Evolutionary conservation across 768 basidiomycete species (phyloP), one percentile per base, ranked within the genome.

Genomic region (Auricularia sp.): DNA sequence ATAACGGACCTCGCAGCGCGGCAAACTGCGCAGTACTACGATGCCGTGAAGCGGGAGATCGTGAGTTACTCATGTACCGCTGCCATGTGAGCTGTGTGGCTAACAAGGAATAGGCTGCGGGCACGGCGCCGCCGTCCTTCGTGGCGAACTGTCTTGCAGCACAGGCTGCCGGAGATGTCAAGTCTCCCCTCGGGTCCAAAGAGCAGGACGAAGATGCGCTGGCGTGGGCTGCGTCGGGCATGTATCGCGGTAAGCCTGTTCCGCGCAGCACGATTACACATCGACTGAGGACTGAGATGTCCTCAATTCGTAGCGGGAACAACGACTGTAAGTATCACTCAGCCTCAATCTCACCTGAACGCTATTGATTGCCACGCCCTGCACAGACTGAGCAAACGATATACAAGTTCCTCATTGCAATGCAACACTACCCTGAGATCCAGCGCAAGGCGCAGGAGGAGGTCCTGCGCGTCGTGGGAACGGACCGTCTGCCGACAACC

Each of bases 401-500:
- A 2, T 69, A 69, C 18, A 72, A 71, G 2, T 77, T 80, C 62
- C 65, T 77, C 44, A 68, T 77, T 8, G 75, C 75, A 13, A 77
- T 80, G 76, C 67, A 73, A 3, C 67, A 73, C 11, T 66, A 77
- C 62, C 79, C 77, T 1, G 73, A 75, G 2, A 70, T 76, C 5
- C 77, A 77, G 63, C 68, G 67, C 44, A 71, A 69, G 24, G 76
- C 75, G 7, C 77, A 78, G 65, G 72, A 67, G 0, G 79, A 80
- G 64, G 66, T 81, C 10, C 79, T 79, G 54, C 34, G 67, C 7
- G 74, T 77, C 6, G 65, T 77, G 21, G 75, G 75, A 0, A 64
- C 63, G 3, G 72, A 68, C 11, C 70, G 76, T 3, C 69, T 81
- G 21, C 79, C 79, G 1, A 69, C 66, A 5, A 68, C 76, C 37